These are phyloP conservation scores for Dacryopinax primogenitus DNA, from an alignment of 768 basidiomycete species.

Conservation along the genomic window DNA sequence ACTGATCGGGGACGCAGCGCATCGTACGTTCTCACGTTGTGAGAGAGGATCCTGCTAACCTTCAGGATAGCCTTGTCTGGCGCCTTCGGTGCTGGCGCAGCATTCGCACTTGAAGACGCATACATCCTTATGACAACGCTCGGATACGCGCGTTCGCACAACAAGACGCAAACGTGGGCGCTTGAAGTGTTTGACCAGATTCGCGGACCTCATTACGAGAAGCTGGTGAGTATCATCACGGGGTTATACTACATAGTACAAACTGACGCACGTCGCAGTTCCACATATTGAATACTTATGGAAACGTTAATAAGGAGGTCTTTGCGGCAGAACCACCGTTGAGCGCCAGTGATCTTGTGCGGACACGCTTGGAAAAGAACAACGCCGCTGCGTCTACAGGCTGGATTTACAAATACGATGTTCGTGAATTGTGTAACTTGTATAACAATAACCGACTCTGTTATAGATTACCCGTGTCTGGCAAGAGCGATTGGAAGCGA, in stretches of 20 bases:
- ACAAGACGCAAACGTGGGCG: neutral
- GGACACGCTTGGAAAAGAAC: neutral
- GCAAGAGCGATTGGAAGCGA: neutral
- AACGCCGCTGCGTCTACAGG: neutral
- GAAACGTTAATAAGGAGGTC: neutral
- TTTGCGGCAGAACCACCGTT: neutral
- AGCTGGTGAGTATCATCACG: neutral
- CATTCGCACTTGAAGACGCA: neutral
- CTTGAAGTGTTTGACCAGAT: neutral
- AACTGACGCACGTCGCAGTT: neutral
- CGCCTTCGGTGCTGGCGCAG: neutral
- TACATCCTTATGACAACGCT: neutral
- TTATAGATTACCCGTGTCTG: neutral
- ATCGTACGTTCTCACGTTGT: neutral
- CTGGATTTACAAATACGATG: conserved; percentile 4
- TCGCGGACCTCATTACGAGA: neutral
- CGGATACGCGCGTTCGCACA: neutral
- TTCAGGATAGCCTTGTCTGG: neutral
- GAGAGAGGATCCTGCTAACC: neutral
- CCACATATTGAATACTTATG: neutral
- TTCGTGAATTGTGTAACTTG: neutral
- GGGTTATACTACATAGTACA: neutral
- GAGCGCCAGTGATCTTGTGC: neutral
- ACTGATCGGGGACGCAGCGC: neutral
- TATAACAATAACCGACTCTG: neutral